These are phyloP conservation scores for Hypomyces rosellus DNA, from an alignment of 2,329 filamentous ascomycete species.

Conservation along the genomic window DNA sequence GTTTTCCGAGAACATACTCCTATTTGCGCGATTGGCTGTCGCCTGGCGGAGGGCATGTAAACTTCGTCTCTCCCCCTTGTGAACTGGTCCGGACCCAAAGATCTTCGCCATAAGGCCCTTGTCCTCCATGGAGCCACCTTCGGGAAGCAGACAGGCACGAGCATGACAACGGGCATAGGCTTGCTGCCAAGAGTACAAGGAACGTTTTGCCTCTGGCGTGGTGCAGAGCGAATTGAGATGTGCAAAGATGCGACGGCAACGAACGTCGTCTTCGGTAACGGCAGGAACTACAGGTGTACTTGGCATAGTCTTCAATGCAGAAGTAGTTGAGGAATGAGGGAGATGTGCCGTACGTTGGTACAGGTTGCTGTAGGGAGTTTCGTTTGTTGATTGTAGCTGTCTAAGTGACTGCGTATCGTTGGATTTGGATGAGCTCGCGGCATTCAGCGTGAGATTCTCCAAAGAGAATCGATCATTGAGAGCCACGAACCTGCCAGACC, in stretches of 20 bases:
- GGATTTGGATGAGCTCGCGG: neutral
- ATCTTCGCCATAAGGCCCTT: slow-evolving; percentile 23
- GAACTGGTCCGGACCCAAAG: slow-evolving; percentile 17
- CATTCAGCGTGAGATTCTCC: slow-evolving; percentile 20
- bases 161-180: slow-evolving; percentile 37
- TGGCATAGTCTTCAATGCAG: slow-evolving; percentile 22
- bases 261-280: slow-evolving; percentile 34
- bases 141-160: slow-evolving; percentile 35
- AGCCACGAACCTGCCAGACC: slow-evolving; percentile 55
- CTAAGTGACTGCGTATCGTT: neutral
- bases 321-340: slow-evolving; percentile 27
- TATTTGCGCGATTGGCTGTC: neutral
- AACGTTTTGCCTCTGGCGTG: slow-evolving; percentile 40
- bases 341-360: slow-evolving; percentile 19
- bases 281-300: slow-evolving; percentile 11
- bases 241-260: slow-evolving; percentile 38
- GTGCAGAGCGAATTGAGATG: slow-evolving; percentile 42
- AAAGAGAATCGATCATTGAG: slow-evolving; percentile 42
- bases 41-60: slow-evolving; percentile 8
- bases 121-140: slow-evolving; percentile 27
- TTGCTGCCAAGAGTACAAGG: slow-evolving; percentile 45
- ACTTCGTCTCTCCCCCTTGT: slow-evolving; percentile 18
- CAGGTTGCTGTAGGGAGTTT: slow-evolving; percentile 13
- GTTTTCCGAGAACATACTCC: slow-evolving; percentile 6
- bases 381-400: slow-evolving; percentile 10